Conservation (phyloP, 1,284 basidiomycete genomes). For the Moesziomyces sp. region DNA sequence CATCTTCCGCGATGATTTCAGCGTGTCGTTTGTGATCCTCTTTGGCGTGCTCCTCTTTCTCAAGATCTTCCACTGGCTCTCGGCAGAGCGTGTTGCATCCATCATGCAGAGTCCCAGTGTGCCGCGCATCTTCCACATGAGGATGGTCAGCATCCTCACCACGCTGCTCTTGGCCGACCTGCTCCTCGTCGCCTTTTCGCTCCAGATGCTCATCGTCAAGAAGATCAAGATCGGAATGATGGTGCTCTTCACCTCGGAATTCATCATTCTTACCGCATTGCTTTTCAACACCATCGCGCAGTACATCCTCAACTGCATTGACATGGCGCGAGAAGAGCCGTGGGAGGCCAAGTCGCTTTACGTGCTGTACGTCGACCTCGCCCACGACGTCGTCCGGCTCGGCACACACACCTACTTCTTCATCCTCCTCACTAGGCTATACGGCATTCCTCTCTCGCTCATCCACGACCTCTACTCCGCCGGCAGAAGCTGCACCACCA, state of each 20-base stretch:
- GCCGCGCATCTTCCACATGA: constrained; percentile 81
- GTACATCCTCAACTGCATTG: constrained; percentile 85
- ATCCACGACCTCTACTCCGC: constrained; percentile 96
- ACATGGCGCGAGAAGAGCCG: constrained; percentile 68
- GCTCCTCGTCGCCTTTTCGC: constrained; percentile 78
- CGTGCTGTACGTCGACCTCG: constrained; percentile 91
- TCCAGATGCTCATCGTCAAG: constrained; percentile 71
- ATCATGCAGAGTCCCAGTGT: constrained; percentile 96
- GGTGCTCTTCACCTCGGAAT: constrained; percentile 91
- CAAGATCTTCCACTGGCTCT: constrained; percentile 98
- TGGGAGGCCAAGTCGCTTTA: constrained; percentile 99
- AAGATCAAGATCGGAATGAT: constrained; percentile 74
- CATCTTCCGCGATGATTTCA: constrained; percentile 81
- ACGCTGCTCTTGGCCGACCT: constrained; percentile 78
- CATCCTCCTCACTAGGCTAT: constrained; percentile 90
- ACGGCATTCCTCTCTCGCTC: constrained; percentile 96
- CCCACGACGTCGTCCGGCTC: constrained; percentile 88
- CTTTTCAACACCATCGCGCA: constrained; percentile 82
- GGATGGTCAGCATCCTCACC: constrained; percentile 79
- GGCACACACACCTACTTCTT: constrained; percentile 86
- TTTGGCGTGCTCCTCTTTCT: constrained; percentile 91
- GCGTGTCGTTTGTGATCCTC: constrained; percentile 89
- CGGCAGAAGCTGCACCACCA: constrained; percentile 85
- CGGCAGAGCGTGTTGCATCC: constrained; percentile 93
- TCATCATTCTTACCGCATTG: constrained; percentile 84